Evolutionary conservation across 75 land plant species (phyloP).

Genomic region (Pinus taeda): DNA sequence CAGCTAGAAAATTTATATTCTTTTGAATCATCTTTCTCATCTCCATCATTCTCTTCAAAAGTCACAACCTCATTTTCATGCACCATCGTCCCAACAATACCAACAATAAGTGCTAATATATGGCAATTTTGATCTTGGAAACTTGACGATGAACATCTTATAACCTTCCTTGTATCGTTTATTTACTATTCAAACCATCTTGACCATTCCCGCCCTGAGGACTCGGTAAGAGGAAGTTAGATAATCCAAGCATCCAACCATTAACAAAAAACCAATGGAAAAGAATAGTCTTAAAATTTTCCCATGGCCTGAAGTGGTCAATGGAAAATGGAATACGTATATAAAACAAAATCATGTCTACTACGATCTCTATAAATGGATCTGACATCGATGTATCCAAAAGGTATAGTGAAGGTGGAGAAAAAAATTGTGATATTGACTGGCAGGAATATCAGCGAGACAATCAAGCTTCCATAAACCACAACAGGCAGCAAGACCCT

Average conservation of each 20-base stretch:
- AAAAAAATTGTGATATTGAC: conserved; percentile 86
- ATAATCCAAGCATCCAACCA: conserved; percentile 90
- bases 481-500: conserved; percentile 88
- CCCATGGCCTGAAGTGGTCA: conserved; percentile 84
- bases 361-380: conserved; percentile 96
- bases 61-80: no score
- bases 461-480: conserved; percentile 98
- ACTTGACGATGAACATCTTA: conserved; percentile 25
- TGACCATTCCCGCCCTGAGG: conserved; percentile 69
- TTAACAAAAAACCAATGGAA: conserved; percentile 84
- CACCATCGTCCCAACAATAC: no score
- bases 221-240: conserved; percentile 73
- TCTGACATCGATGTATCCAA: conserved; percentile 96
- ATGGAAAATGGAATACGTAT: conserved; percentile 94
- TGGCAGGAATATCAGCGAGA: conserved; percentile 92
- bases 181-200: conserved; percentile 43
- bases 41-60: conserved; percentile 21
- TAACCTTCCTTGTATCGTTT: conserved; percentile 32
- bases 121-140: conserved; percentile 24
- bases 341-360: conserved; percentile 88
- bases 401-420: conserved; percentile 85
- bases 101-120: conserved; percentile 16
- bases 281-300: conserved; percentile 77
- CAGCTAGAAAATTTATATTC: conserved; percentile 80
- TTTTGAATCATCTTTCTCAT: conserved; percentile 71